These are phyloP conservation scores for Xylona heveae DNA, from an alignment of 495 filamentous ascomycete genomes.

Conservation along the genomic window DNA sequence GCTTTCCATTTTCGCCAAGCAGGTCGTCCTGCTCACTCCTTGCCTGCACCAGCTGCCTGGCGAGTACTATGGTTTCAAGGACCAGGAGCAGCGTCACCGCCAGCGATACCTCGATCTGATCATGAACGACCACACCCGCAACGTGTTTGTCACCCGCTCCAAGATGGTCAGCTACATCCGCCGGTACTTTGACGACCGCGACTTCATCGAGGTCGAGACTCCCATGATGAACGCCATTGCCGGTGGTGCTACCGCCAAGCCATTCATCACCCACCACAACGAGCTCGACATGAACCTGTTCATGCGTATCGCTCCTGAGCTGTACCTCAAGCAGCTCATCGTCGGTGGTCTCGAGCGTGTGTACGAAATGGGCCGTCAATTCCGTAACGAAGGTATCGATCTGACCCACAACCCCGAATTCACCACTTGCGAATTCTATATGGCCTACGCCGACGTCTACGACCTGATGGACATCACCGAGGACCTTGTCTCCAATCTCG, in stretches of 20 bases:
- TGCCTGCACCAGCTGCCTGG: constrained; percentile 87
- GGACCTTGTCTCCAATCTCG: constrained; percentile 79
- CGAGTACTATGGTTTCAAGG: constrained; percentile 84
- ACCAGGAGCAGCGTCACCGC: constrained; percentile 78
- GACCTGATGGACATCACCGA: constrained; percentile 89
- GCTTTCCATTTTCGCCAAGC: constrained; percentile 77
- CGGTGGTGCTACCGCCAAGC: constrained; percentile 88
- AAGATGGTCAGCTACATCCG: constrained; percentile 76
- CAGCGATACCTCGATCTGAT: constrained; percentile 89
- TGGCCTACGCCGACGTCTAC: constrained; percentile 81
- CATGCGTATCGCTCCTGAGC: constrained; percentile 84
- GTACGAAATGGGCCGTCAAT: constrained; percentile 80
- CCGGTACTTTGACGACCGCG: constrained; percentile 60
- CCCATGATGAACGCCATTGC: constrained; percentile 95
- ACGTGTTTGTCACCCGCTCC: constrained; percentile 62
- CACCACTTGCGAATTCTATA: constrained; percentile 94
- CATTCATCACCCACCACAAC: constrained; percentile 89
- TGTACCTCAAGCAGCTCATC: constrained; percentile 90
- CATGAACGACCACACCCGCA: constrained; percentile 69
- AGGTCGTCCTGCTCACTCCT: constrained; percentile 67
- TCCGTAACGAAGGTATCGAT: constrained; percentile 92
- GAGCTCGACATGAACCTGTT: constrained; percentile 83
- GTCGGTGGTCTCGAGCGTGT: constrained; percentile 84
- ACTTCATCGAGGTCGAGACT: constrained; percentile 90
- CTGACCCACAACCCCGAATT: constrained; percentile 98